Base-by-base conservation (phyloP, 495 filamentous ascomycete genomes). In the Penicillium parvum region DNA sequence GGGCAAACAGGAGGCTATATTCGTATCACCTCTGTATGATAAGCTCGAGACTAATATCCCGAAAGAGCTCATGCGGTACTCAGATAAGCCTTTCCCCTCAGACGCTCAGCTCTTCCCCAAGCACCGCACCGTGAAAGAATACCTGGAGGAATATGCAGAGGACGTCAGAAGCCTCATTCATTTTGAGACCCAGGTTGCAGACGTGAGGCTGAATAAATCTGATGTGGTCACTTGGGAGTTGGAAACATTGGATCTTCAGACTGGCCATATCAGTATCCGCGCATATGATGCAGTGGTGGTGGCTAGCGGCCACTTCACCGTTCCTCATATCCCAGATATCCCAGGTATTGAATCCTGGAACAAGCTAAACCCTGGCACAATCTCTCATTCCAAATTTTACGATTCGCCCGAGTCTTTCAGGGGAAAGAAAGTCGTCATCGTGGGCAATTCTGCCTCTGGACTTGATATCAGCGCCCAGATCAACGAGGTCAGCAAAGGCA, bases 21-120 rank as follows among this genome's bases (percentile, higher is more conserved):
- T 79, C 67, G 58, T 86, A 61, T 79, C 85, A 3, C 86, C 91
- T 3, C 74, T 95, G 58, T 96, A 97, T 55, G 82, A 89, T 10
- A 57, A 70, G 21, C 61, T 96, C 19, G 83, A 94, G 49, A 88
- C 90, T 27, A 97, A 97, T 57, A 88, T 96, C 26, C 88, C 90
- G 1, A 79, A 90, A 40, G 66, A 69, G 1, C 55, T 96, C 44
- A 96, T 97, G 91, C 57, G 71, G 4, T 94, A 79, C 58, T 83
- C 86, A 7, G 88, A 94, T 37, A 66, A 78, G 10, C 49, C 69
- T 10, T 91, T 91, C 42, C 75, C 79, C 0, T 23, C 64, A 5
- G 74, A 82, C 3, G 48, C 68, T 14, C 80, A 85, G 49, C 71
- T 95, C 7, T 92, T 94, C 50, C 90, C 91, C 0, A 68, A 68